Percentiles rank a stretch among this genome's conserved stretches.
phyloP scores from a whole-genome alignment of 208 protist species.

The Acanthamoeba healyi region DNA sequence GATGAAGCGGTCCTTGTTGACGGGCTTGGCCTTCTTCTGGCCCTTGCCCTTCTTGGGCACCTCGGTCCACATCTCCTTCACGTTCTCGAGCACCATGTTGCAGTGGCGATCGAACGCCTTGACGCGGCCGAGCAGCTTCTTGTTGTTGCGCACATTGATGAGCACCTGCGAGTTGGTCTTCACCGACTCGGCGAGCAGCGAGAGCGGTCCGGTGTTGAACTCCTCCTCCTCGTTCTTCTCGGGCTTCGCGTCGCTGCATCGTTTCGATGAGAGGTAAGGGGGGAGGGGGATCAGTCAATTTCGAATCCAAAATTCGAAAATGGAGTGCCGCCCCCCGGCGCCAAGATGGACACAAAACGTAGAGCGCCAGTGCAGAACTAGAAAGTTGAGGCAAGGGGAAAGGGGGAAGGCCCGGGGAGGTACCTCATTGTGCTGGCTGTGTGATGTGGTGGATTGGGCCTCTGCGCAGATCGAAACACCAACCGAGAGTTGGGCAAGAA shows the following conservation, averaged over 20 bases:
- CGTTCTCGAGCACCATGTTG: slow-evolving; percentile 99
- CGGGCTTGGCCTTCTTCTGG: slow-evolving; percentile 90
- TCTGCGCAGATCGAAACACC: no score
- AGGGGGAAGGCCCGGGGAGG: no score
- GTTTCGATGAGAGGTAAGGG: neutral
- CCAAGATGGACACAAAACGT: no score
- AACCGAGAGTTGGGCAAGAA: no score
- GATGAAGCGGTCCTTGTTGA: slow-evolving; percentile 93
- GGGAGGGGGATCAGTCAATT: neutral
- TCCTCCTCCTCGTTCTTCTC: slow-evolving; percentile 82
- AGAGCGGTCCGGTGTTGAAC: slow-evolving; percentile 92
- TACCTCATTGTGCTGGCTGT: slow-evolving; percentile 22
- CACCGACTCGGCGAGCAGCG: slow-evolving; percentile 93
- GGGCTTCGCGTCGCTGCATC: neutral
- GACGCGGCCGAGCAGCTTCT: slow-evolving; percentile 98
- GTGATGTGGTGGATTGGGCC: neutral
- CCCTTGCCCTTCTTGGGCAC: slow-evolving; percentile 92
- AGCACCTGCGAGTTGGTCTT: slow-evolving; percentile 95
- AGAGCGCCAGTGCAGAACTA: no score
- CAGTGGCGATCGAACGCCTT: slow-evolving; percentile 99
- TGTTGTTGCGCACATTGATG: slow-evolving; percentile 99
- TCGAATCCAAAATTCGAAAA: no score
- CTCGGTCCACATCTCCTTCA: slow-evolving; percentile 97
- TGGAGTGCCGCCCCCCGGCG: no score
- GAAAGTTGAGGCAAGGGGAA: no score